These are phyloP conservation scores for Cadophora luteo-olivacea DNA, from an alignment of 2,329 filamentous ascomycete genomes.

Conservation along the genomic window DNA sequence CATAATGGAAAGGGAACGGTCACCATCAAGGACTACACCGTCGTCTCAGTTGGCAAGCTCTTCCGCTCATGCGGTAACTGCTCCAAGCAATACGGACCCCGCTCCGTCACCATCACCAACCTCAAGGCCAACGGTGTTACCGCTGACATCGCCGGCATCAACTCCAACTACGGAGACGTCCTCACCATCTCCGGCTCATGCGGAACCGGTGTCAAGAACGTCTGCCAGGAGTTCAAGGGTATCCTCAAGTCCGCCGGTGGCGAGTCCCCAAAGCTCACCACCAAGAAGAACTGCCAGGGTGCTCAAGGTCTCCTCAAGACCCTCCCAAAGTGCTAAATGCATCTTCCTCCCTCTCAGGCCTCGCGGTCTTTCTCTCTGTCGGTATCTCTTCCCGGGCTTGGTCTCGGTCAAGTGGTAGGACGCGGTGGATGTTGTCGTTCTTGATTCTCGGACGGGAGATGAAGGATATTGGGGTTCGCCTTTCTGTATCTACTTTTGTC, in stretches of 20 bases:
- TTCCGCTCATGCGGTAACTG: slow-evolving; percentile 57
- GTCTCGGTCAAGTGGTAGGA: neutral
- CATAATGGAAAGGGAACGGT: slow-evolving; percentile 46
- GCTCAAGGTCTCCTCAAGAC: slow-evolving; percentile 19
- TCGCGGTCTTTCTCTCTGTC: slow-evolving; percentile 8
- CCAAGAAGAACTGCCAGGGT: slow-evolving; percentile 26
- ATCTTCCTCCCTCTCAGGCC: neutral
- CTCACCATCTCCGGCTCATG: slow-evolving; percentile 41
- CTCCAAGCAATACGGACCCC: slow-evolving; percentile 42
- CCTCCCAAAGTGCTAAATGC: slow-evolving; percentile 29
- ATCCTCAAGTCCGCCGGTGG: slow-evolving; percentile 27
- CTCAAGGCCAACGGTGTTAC: slow-evolving; percentile 44
- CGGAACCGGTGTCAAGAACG: slow-evolving; percentile 30
- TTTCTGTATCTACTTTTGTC: slow-evolving; percentile 11
- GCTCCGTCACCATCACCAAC: slow-evolving; percentile 42
- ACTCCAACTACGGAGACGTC: slow-evolving; percentile 49
- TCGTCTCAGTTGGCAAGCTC: slow-evolving; percentile 50
- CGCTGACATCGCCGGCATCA: slow-evolving; percentile 46
- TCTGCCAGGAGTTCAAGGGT: slow-evolving; percentile 38
- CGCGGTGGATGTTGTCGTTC: slow-evolving; percentile 1
- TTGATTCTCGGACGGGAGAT: neutral
- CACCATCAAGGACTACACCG: slow-evolving; percentile 48
- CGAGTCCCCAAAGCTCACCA: slow-evolving; percentile 26
- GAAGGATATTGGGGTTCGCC: neutral
- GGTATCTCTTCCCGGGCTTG: neutral